phyloP scores from a whole-genome alignment of 805 yeast genomes.

The Ogataea siamensis region DNA sequence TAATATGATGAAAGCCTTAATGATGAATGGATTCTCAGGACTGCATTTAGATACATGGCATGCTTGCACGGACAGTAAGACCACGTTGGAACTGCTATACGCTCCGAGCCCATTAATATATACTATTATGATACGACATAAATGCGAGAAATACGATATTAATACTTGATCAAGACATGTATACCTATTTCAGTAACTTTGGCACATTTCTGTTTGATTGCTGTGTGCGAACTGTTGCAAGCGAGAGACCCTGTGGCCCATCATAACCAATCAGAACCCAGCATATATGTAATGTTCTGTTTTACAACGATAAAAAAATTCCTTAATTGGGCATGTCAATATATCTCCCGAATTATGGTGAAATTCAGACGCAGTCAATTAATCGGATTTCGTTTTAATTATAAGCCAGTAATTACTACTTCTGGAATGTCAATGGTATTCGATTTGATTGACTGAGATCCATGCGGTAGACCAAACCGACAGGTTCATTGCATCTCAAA shows the following conservation, averaged over 20 bases:
- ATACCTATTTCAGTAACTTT: too few relatives aligned
- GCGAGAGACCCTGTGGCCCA: too few relatives aligned
- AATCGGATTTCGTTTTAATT: neutral
- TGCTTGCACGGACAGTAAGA: neutral
- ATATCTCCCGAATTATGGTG: neutral
- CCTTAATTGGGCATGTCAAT: constrained; percentile 2
- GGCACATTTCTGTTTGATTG: too few relatives aligned
- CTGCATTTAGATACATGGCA: too few relatives aligned
- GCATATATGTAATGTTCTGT: neutral
- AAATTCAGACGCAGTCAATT: neutral
- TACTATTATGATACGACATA: neutral
- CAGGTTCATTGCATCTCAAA: constrained; percentile 5
- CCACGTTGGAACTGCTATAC: neutral
- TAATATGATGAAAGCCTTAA: neutral
- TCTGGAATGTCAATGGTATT: constrained; percentile 6
- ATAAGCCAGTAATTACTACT: neutral
- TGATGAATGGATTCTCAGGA: neutral
- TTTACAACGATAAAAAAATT: constrained; percentile 1
- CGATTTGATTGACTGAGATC: too few relatives aligned
- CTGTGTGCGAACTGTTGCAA: too few relatives aligned
- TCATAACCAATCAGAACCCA: neutral
- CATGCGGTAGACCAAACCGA: too few relatives aligned
- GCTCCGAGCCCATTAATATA: neutral
- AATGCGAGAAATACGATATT: too few relatives aligned
- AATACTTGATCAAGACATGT: too few relatives aligned